Conservation (phyloP, 176 grass and related monocot genomes). For the Ampelocalamus luodianensis region DNA sequence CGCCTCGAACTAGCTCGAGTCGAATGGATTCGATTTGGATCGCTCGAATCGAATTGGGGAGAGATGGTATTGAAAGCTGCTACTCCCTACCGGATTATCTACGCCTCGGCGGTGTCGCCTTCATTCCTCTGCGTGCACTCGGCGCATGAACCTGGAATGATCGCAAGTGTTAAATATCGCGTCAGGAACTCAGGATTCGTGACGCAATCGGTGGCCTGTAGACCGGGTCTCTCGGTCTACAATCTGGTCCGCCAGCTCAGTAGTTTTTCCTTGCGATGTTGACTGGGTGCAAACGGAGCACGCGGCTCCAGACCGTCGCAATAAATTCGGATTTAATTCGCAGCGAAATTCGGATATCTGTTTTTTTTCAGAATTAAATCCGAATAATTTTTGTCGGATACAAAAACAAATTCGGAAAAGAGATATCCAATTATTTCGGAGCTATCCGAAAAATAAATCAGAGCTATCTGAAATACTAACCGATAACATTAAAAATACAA, state of each 20-base stretch:
- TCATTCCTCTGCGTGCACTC: neutral
- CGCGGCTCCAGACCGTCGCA: too few relatives aligned
- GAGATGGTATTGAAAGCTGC: neutral
- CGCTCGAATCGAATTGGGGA: slow-evolving; percentile 20
- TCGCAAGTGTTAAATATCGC: neutral
- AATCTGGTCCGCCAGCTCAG: neutral
- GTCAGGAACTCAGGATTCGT: neutral
- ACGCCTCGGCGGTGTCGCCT: neutral
- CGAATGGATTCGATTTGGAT: neutral
- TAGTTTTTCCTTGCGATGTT: neutral
- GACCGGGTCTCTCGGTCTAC: neutral
- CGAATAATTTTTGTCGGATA: too few relatives aligned
- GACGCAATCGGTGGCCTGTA: neutral
- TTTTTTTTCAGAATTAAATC: too few relatives aligned
- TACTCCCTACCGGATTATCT: neutral
- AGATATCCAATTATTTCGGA: too few relatives aligned
- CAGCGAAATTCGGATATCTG: too few relatives aligned
- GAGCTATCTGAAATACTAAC: too few relatives aligned
- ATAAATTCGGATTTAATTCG: too few relatives aligned
- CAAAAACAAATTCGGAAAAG: too few relatives aligned
- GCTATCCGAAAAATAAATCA: too few relatives aligned
- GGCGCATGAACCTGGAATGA: neutral
- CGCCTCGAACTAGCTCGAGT: slow-evolving; percentile 7
- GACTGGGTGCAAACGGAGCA: too few relatives aligned
- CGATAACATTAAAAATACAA: too few relatives aligned